Conservation (phyloP, 2,329 filamentous ascomycete species). For the Lanzia echinophila region DNA sequence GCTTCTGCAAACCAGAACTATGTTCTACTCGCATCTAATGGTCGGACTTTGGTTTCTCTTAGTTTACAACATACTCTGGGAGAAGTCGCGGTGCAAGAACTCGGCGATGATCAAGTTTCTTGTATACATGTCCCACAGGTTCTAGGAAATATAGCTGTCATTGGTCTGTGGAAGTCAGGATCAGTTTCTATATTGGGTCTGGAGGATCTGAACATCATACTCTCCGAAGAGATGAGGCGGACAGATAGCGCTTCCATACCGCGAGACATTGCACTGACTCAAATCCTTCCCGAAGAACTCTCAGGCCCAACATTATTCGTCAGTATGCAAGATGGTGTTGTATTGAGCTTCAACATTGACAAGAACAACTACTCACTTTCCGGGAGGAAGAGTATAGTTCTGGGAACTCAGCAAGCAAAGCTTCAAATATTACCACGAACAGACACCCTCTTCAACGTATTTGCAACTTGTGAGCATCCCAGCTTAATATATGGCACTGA, state of each 20-base stretch:
- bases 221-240: conserved; percentile 54
- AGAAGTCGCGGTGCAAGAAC: conserved; percentile 51
- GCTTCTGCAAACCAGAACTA: conserved; percentile 67
- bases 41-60: conserved; percentile 64
- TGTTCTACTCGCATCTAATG: conserved; percentile 69
- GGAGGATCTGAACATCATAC: conserved; percentile 56
- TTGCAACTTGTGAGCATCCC: conserved; percentile 89
- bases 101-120: conserved; percentile 70
- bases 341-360: conserved; percentile 75
- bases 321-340: conserved; percentile 85
- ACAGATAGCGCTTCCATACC: conserved; percentile 72
- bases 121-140: conserved; percentile 70
- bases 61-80: conserved; percentile 49
- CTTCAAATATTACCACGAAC: conserved; percentile 70
- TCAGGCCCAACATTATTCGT: conserved; percentile 72
- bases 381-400: conserved; percentile 69
- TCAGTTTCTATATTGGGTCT: conserved; percentile 69
- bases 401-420: conserved; percentile 78
- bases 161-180: conserved; percentile 85
- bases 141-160: conserved; percentile 60
- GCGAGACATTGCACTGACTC: conserved; percentile 71
- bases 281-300: conserved; percentile 57
- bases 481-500: conserved; percentile 89
- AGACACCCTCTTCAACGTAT: conserved; percentile 67
- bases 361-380: conserved; percentile 55